Evolutionary conservation across 1,139 yeast genomes (phyloP).

Genomic region (Lodderomyces theae): DNA sequence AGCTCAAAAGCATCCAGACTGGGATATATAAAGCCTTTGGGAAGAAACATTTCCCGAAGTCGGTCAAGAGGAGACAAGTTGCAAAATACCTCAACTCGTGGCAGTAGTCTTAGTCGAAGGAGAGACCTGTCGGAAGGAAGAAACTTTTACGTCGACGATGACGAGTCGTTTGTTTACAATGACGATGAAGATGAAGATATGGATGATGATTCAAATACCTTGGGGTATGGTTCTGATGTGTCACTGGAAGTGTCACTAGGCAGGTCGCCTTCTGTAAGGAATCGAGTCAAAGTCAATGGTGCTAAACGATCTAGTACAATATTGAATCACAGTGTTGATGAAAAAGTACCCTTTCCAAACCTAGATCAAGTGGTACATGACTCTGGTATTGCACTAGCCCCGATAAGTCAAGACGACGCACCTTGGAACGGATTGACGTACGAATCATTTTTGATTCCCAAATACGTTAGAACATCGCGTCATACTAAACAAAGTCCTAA

Average conservation of each 20-base stretch:
- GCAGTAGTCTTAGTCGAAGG: conserved; percentile 3
- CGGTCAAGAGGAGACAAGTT: conserved; percentile 1
- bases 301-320: conserved; percentile 6
- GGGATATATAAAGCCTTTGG: not conserved
- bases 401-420: conserved; percentile 17
- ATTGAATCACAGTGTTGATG: conserved; percentile 15
- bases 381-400: not conserved
- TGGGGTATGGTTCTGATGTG: conserved; percentile 12
- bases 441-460: conserved; percentile 49
- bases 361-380: not conserved
- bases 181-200: conserved; percentile 14
- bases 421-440: conserved; percentile 34
- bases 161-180: conserved; percentile 13
- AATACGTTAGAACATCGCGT: conserved; percentile 49
- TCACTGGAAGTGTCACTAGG: conserved; percentile 11
- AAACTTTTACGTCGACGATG: conserved; percentile 9
- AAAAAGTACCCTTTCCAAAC: conserved; percentile 14
- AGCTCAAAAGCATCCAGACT: conserved; percentile 2
- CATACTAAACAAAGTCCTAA: conserved; percentile 45
- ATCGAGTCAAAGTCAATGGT: conserved; percentile 4
- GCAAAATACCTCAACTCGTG: conserved; percentile 2
- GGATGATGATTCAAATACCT: conserved; percentile 6
- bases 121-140: conserved; percentile 6
- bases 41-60: not conserved
- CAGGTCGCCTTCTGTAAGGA: conserved; percentile 3